Evolutionary conservation across 2,329 filamentous ascomycete genomes (phyloP).

Genomic region (Venturia aucupariae): DNA sequence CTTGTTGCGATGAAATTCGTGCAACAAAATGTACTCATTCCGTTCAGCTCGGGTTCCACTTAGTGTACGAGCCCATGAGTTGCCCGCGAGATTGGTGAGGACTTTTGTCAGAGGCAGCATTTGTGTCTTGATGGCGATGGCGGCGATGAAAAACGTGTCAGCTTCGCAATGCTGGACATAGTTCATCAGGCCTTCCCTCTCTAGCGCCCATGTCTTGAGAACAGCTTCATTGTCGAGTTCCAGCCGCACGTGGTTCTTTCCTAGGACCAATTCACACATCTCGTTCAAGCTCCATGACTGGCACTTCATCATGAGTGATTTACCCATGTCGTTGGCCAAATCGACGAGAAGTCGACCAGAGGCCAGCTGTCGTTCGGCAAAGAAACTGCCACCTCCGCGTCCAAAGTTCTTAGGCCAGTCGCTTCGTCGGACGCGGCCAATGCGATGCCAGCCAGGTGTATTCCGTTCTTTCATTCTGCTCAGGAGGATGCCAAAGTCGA

Average conservation of each 20-base stretch:
- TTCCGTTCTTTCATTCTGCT: constrained; percentile 83
- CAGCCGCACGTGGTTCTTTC: constrained; percentile 59
- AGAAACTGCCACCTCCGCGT: constrained; percentile 80
- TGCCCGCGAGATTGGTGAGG: constrained; percentile 90
- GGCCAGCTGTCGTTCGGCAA: constrained; percentile 83
- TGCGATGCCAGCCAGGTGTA: constrained; percentile 86
- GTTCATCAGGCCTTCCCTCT: constrained; percentile 79
- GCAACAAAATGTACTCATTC: constrained; percentile 97
- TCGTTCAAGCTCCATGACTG: constrained; percentile 97
- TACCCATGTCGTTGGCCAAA: constrained; percentile 90
- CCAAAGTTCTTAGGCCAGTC: constrained; percentile 84
- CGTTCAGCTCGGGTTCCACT: constrained; percentile 94
- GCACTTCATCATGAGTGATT: constrained; percentile 93
- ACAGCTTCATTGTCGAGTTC: constrained; percentile 86
- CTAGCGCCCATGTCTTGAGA: constrained; percentile 75
- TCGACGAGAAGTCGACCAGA: constrained; percentile 87
- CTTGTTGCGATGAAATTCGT: constrained; percentile 93
- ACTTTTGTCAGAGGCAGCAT: constrained; percentile 91
- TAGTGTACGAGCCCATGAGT: constrained; percentile 94
- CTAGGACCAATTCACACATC: constrained; percentile 88
- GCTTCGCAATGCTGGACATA: constrained; percentile 90
- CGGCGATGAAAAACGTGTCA: constrained; percentile 92
- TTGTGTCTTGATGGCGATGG: constrained; percentile 79
- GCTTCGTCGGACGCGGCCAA: constrained; percentile 73
- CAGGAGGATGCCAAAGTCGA: constrained; percentile 86